Evolutionary conservation across 352 stramenopile species (phyloP).

Genomic region (Blastocystis sp.): DNA sequence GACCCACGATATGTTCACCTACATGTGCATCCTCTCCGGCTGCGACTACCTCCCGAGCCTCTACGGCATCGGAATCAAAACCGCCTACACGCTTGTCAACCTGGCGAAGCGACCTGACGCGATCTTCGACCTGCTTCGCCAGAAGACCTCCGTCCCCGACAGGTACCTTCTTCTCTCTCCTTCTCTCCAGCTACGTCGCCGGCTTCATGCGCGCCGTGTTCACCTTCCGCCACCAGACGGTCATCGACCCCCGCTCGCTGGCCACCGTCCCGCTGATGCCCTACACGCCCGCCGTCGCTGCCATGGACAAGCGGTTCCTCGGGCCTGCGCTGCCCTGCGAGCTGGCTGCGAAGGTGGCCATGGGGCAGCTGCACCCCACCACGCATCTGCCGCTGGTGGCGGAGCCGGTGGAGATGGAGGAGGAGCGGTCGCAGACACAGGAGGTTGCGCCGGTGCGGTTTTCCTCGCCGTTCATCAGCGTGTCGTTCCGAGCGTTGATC

Average conservation of each 20-base stretch:
- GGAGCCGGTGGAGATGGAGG: background rate
- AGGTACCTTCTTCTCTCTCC: too few species aligned
- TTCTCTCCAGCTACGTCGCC: slow-evolving; percentile 60
- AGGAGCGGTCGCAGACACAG: background rate
- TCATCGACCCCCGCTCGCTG: slow-evolving; percentile 70
- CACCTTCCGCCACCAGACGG: slow-evolving; percentile 75
- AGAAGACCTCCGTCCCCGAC: background rate
- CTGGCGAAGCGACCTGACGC: slow-evolving; percentile 63
- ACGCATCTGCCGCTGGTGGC: slow-evolving; percentile 21
- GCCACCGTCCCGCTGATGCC: slow-evolving; percentile 41
- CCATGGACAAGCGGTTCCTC: slow-evolving; percentile 18
- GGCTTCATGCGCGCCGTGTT: slow-evolving; percentile 64
- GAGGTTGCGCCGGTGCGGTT: background rate
- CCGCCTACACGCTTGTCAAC: slow-evolving; percentile 70
- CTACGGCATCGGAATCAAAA: slow-evolving; percentile 69
- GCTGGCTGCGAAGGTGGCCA: slow-evolving; percentile 11
- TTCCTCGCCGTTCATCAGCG: background rate
- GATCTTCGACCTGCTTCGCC: slow-evolving; percentile 59
- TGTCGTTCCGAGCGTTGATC: slow-evolving; percentile 30
- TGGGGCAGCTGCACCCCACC: slow-evolving; percentile 38
- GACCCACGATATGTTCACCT: slow-evolving; percentile 72
- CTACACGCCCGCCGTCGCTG: background rate
- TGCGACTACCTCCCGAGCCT: slow-evolving; percentile 77
- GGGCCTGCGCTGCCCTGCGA: slow-evolving; percentile 50
- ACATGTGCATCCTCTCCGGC: slow-evolving; percentile 73